Conservation (phyloP, 257 asterid species). For the Nicotiana benthamiana region DNA sequence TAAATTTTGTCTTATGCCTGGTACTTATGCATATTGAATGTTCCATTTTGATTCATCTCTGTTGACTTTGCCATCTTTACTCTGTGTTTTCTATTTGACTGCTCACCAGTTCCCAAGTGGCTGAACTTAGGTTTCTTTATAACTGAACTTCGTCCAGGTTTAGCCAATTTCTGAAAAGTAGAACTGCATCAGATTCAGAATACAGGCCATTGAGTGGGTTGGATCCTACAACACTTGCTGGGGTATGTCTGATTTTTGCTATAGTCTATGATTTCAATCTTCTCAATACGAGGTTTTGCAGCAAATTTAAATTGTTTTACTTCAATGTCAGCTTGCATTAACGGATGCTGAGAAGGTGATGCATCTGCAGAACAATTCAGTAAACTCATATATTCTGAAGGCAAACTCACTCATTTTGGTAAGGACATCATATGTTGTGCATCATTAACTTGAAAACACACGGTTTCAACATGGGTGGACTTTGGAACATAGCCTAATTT, state of each 20-base stretch:
- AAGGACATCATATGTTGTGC: constrained; percentile 15
- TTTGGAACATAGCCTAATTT: not conserved
- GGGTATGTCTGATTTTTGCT: constrained; percentile 35
- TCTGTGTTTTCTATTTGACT: not conserved
- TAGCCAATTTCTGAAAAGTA: constrained; percentile 60
- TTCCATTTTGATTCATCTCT: not conserved
- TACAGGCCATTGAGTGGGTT: constrained; percentile 71
- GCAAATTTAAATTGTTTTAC: constrained; percentile 4
- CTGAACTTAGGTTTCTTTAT: not conserved
- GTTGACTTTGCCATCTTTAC: not conserved
- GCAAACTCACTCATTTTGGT: constrained; percentile 93
- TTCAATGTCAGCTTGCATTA: constrained; percentile 62
- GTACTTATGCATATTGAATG: not conserved
- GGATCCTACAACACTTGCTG: constrained; percentile 93
- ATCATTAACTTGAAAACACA: not conserved
- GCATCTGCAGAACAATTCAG: constrained; percentile 34
- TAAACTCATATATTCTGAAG: constrained; percentile 56
- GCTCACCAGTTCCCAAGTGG: not conserved
- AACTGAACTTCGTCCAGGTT: constrained; percentile 35
- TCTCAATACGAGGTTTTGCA: not conserved
- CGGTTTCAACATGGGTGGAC: constrained; percentile 8
- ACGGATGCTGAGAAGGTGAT: constrained; percentile 91
- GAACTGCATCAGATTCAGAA: constrained; percentile 81
- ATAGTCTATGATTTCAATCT: constrained; percentile 4
- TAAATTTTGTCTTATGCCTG: constrained; percentile 10